Conservation (phyloP, 306 rosid species). For the Parietaria judaica region DNA sequence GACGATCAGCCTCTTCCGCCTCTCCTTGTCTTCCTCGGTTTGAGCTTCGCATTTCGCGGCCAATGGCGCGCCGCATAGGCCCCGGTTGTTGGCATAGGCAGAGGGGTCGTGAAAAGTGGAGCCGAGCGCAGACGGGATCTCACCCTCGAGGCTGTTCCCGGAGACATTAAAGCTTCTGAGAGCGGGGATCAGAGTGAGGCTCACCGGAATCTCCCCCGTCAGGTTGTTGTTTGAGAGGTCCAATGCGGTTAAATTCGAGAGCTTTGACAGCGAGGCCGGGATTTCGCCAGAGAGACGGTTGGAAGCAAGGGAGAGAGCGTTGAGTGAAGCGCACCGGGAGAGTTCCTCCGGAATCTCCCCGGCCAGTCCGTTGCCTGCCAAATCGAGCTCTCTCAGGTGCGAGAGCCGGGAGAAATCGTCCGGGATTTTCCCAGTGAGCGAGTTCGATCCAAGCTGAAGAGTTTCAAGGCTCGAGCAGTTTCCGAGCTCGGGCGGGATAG, state of each 20-base stretch:
- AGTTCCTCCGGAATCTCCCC: constrained; percentile 68
- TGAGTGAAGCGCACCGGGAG: constrained; percentile 54
- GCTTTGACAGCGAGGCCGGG: constrained; percentile 50
- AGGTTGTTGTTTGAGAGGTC: constrained; percentile 78
- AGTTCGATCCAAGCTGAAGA: constrained; percentile 56
- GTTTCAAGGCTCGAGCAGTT: constrained; percentile 58
- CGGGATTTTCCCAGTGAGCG: constrained; percentile 54
- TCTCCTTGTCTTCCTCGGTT: constrained; percentile 17
- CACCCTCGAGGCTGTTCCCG: constrained; percentile 53
- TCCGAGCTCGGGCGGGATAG: constrained; percentile 63
- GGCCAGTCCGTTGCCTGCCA: constrained; percentile 58
- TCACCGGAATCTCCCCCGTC: constrained; percentile 59
- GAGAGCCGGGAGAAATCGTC: constrained; percentile 53
- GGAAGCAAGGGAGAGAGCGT: constrained; percentile 37
- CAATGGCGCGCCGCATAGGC: constrained; percentile 69
- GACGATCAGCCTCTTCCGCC: constrained; percentile 51
- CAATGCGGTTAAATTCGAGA: constrained; percentile 44
- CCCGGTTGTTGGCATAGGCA: constrained; percentile 42
- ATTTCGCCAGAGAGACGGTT: constrained; percentile 63
- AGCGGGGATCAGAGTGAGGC: constrained; percentile 39
- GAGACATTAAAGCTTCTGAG: constrained; percentile 69
- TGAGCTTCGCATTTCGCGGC: constrained; percentile 33
- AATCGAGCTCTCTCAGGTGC: constrained; percentile 52
- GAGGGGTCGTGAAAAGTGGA: constrained; percentile 54
- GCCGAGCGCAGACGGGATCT: constrained; percentile 61